Evolutionary conservation across 139 green algal genomes (phyloP), one percentile per base, ranked within the genome.

Genomic region (Spirogloea muscicola): DNA sequence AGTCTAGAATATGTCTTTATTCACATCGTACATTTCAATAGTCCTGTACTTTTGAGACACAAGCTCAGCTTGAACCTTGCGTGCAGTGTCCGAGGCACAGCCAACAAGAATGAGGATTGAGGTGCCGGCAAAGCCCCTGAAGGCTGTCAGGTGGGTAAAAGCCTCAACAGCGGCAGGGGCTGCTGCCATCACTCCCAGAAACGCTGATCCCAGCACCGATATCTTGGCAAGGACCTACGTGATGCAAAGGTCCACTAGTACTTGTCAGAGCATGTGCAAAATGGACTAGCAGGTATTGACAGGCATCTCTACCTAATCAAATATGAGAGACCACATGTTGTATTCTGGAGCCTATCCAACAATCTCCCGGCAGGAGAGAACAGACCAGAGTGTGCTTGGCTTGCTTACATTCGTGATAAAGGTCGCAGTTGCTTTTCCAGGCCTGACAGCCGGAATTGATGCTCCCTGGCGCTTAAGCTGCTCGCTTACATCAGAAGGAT

Each of bases 121-220:
- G 0, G 93, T 98, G 31, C 94, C 94, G 1, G 94, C 94, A 83
- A 99, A 99, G 33, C 94, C 94, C 21, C 94, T 85, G 87, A 99
- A 96, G 0, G 94, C 91, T 27, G 87, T 89, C 40, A 86, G 57
- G 18, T 70, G 58, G 5, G 81, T 86, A 16, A 75, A 38, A 4
- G 37, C 29, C 76, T 98, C 94, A 42, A 96, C 92, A 1, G 87
- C 46, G 7, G 91, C 83, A 3, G 94, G 94, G 0, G 94, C 90
- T 1, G 87, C 80, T 1, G 93, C 90, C 41, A 99, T 87, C 2
- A 85, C 83, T 46, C 90, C 94, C 25, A 99, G 79, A 84, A 99
- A 99, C 5, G 89, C 86, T 18, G 84, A 92, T 37, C 94, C 94
- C 44, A 98, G 86, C 38, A 98, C 81, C 0, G 87, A 95, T 88